These are phyloP conservation scores for Backusella sp. DNA, from an alignment of 192 early-diverging fungal species.

Conservation along the genomic window DNA sequence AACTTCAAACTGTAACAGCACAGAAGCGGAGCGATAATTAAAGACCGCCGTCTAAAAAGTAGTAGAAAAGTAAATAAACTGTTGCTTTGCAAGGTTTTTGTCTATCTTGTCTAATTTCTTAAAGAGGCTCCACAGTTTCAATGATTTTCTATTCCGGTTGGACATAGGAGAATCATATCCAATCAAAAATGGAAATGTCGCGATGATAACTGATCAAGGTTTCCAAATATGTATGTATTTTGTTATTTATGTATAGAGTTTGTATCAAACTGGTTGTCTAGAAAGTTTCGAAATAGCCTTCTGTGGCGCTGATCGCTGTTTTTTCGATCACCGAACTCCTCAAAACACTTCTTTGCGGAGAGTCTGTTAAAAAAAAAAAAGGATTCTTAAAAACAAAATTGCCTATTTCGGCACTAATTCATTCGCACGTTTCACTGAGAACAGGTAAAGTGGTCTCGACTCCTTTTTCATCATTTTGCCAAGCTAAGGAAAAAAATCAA, in stretches of 20 bases:
- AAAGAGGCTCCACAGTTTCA: neutral
- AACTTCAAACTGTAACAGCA: neutral
- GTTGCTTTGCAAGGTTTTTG: neutral
- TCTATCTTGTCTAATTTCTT: neutral
- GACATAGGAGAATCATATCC: neutral
- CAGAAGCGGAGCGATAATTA: neutral
- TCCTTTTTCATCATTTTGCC: neutral
- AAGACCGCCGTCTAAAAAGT: neutral
- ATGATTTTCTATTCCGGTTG: neutral
- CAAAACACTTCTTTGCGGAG: neutral
- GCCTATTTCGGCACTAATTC: neutral
- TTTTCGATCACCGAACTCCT: neutral
- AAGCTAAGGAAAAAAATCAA: neutral
- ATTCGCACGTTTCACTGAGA: neutral
- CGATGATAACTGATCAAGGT: neutral
- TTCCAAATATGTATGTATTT: neutral
- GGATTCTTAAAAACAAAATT: neutral
- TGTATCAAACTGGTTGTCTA: neutral
- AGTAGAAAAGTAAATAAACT: neutral
- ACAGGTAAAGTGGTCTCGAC: neutral
- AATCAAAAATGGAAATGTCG: neutral
- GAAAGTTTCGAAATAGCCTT: conserved; percentile 5
- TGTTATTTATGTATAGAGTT: neutral
- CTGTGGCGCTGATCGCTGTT: neutral
- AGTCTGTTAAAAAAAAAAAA: neutral